phyloP scores from a whole-genome alignment of 345 rosid genomes.

The Atalantia buxifolia region DNA sequence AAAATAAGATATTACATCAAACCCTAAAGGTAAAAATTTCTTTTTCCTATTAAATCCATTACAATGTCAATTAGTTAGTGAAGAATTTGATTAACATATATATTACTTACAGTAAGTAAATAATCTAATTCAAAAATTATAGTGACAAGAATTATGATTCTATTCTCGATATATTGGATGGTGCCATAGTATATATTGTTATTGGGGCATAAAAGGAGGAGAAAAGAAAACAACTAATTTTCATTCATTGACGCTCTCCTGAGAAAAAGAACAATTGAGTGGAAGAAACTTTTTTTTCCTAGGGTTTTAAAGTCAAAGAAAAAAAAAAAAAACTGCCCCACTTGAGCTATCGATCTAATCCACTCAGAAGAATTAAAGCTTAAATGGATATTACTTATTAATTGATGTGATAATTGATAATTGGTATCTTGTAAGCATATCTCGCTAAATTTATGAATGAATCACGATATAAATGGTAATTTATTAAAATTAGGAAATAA shows the following conservation, averaged over 20 bases:
- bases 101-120: not conserved
- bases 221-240: not conserved
- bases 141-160: not conserved
- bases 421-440: not conserved
- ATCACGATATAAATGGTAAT: not conserved
- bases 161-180: not conserved
- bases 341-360: not conserved
- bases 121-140: not conserved
- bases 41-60: no score
- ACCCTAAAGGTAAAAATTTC: accelerated
- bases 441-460: not conserved
- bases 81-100: not conserved
- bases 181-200: not conserved
- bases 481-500: not conserved
- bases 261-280: not conserved
- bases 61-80: no score
- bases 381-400: not conserved
- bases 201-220: not conserved
- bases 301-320: slow-evolving; percentile 2
- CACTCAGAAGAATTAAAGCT: not conserved
- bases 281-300: not conserved
- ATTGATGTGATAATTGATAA: not conserved
- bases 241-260: not conserved
- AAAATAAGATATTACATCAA: no score
- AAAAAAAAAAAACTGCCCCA: slow-evolving; percentile 9